Conservation (phyloP, 108 stramenopile species). For the Fragilaria radians region DNA sequence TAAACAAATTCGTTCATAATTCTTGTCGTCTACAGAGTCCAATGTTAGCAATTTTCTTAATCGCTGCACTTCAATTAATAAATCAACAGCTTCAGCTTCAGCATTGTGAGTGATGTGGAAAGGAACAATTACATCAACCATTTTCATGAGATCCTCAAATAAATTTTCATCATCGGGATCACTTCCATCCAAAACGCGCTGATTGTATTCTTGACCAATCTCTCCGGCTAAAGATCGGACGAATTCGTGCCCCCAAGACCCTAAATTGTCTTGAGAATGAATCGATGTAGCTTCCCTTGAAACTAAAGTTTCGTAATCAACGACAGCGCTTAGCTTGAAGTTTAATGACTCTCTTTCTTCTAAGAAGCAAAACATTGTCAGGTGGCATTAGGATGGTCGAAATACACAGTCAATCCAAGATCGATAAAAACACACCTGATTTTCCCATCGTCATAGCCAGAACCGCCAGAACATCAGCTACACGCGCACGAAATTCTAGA, state of each 20-base stretch:
- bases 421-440: slow-evolving; percentile 46
- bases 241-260: slow-evolving; percentile 98
- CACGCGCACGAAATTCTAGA: slow-evolving; percentile 84
- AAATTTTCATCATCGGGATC: slow-evolving; percentile 70
- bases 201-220: slow-evolving; percentile 95
- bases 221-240: slow-evolving; percentile 93
- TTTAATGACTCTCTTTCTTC: slow-evolving; percentile 85
- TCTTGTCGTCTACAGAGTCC: slow-evolving; percentile 86
- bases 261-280: slow-evolving; percentile 72
- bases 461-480: slow-evolving; percentile 94
- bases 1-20: slow-evolving; percentile 91
- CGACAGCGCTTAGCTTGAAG: slow-evolving; percentile 86
- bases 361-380: no score
- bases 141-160: slow-evolving; percentile 69
- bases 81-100: slow-evolving; percentile 98
- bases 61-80: slow-evolving; percentile 93
- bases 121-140: slow-evolving; percentile 97
- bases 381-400: no score
- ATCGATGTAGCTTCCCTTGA: slow-evolving; percentile 32
- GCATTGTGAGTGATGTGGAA: slow-evolving; percentile 97
- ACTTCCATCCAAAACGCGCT: slow-evolving; percentile 61
- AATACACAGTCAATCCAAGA: neutral
- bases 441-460: slow-evolving; percentile 97
- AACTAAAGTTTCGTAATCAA: slow-evolving; percentile 59
- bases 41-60: slow-evolving; percentile 72